Evolutionary conservation across 495 filamentous ascomycete species (phyloP).

Genomic region (Neurospora cerealis): DNA sequence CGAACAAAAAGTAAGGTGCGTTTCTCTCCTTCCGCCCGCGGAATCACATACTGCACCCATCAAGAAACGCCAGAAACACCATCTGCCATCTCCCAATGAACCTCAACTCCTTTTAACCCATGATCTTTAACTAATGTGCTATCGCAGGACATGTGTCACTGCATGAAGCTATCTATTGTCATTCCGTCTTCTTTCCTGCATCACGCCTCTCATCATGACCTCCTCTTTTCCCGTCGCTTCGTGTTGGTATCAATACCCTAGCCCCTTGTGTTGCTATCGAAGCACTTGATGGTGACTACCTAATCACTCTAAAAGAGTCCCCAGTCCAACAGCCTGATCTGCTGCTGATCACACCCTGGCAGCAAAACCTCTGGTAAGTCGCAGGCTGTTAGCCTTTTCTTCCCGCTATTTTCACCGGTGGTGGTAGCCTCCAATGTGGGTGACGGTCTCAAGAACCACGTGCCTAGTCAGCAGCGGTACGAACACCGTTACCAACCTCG

Average conservation of each 20-base stretch:
- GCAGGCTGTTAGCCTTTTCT: no score
- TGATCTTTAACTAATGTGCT: neutral
- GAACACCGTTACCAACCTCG: neutral
- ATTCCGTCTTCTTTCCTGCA: neutral
- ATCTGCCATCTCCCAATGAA: neutral
- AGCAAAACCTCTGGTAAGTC: neutral
- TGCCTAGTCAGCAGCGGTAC: neutral
- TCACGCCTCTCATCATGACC: neutral
- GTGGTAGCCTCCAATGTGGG: neutral
- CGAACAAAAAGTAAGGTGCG: neutral
- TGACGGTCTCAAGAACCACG: neutral
- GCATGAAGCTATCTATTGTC: neutral
- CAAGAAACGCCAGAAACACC: neutral
- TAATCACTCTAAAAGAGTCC: neutral
- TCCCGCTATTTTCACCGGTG: neutral
- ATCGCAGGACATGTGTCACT: neutral
- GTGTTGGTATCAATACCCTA: neutral
- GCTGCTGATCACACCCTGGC: neutral
- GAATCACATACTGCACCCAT: neutral
- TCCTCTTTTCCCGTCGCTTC: neutral
- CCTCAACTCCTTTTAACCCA: neutral
- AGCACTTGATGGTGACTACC: neutral
- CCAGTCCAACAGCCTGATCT: neutral
- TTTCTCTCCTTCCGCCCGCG: neutral
- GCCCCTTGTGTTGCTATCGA: neutral